Percentiles rank a stretch among this genome's conserved stretches.
Conservation (phyloP, 768 basidiomycete genomes). For the Fomitopsis serialis region DNA sequence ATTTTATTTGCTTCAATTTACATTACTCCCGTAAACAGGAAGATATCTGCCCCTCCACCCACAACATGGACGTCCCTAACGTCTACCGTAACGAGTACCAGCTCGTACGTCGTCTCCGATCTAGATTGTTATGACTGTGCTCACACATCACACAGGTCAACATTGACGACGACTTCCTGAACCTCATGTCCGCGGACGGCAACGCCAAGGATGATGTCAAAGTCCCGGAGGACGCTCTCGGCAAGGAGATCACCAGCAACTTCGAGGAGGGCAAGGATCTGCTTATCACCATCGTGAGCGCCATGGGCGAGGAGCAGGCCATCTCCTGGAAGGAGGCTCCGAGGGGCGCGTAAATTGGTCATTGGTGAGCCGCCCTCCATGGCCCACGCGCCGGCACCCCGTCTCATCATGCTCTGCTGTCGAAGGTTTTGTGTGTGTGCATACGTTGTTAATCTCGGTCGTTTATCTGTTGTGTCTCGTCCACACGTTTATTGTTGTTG, state of each 20-base stretch:
- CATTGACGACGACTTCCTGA: slow-evolving; percentile 93
- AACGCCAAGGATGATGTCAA: slow-evolving; percentile 88
- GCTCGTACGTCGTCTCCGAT: slow-evolving; percentile 48
- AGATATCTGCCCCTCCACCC: slow-evolving; percentile 94
- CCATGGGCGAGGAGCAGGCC: slow-evolving; percentile 94
- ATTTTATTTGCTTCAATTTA: neutral
- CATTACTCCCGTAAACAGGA: slow-evolving; percentile 43
- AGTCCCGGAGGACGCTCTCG: slow-evolving; percentile 82
- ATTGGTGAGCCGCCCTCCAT: neutral
- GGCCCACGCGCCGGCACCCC: neutral
- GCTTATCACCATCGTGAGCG: slow-evolving; percentile 76
- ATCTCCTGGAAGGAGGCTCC: slow-evolving; percentile 90
- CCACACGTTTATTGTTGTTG: slow-evolving; percentile 13
- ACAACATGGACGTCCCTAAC: slow-evolving; percentile 99
- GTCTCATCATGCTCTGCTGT: neutral
- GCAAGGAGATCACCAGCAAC: slow-evolving; percentile 55
- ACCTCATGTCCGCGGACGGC: slow-evolving; percentile 85
- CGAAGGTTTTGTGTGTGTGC: neutral
- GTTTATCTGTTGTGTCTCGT: slow-evolving; percentile 15
- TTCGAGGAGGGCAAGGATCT: slow-evolving; percentile 90
- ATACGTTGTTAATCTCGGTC: slow-evolving; percentile 11
- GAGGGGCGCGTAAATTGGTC: slow-evolving; percentile 37
- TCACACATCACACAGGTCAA: slow-evolving; percentile 47
- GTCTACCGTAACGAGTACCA: slow-evolving; percentile 87
- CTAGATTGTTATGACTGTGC: neutral